phyloP scores from a whole-genome alignment of 768 basidiomycete genomes.

The Dioszegia aurantiaca region DNA sequence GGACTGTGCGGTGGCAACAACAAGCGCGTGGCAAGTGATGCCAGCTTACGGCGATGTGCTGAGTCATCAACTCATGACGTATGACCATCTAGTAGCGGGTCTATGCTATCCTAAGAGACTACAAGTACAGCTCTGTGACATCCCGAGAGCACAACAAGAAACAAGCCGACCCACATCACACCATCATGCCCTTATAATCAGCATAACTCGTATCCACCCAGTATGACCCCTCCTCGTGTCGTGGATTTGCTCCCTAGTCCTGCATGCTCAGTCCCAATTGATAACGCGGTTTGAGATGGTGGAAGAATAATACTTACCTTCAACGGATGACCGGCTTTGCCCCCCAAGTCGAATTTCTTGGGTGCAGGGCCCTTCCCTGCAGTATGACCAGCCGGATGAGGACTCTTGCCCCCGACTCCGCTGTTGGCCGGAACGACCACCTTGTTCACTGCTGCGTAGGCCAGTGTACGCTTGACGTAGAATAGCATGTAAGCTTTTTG shows the following conservation, averaged over 20 bases:
- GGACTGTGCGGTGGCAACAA: conserved; percentile 1
- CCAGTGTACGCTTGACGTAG: conserved; percentile 83
- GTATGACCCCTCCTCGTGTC: too few relatives aligned
- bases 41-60: too few relatives aligned
- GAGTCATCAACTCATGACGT: too few relatives aligned
- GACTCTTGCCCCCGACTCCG: conserved; percentile 2
- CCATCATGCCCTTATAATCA: neutral
- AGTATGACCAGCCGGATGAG: neutral
- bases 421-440: conserved; percentile 5
- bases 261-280: neutral
- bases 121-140: too few relatives aligned
- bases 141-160: too few relatives aligned
- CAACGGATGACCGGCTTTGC: neutral
- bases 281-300: neutral
- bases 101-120: too few relatives aligned
- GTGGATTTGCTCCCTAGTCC: too few relatives aligned
- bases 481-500: conserved; percentile 92
- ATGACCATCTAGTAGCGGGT: too few relatives aligned
- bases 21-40: neutral
- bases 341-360: neutral
- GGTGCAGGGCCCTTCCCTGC: neutral
- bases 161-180: neutral
- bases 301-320: neutral
- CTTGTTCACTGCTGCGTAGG: conserved; percentile 58
- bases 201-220: too few relatives aligned